These are phyloP conservation scores for Colletotrichum filicis DNA, from an alignment of 2,329 filamentous ascomycete genomes.

Conservation along the genomic window DNA sequence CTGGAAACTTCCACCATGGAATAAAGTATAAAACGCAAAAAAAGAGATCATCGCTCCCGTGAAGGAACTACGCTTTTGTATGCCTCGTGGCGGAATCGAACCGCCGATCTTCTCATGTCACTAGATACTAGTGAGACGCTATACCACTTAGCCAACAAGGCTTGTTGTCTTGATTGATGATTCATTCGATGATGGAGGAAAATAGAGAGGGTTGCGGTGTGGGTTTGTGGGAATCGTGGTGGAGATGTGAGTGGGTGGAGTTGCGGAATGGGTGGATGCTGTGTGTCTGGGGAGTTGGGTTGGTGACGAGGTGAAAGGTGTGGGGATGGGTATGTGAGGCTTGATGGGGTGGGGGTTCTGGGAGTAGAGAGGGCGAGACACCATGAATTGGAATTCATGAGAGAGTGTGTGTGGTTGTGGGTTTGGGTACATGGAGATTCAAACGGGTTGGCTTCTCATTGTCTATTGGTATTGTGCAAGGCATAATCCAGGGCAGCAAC, in stretches of 20 bases:
- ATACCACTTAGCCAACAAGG: constrained; percentile 1
- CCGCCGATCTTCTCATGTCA: constrained; percentile 16
- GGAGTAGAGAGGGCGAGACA: too few species aligned
- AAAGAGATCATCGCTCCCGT: not conserved
- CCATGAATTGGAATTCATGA: too few species aligned
- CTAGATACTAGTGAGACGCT: constrained; percentile 5
- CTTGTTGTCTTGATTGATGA: not conserved
- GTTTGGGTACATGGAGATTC: too few species aligned
- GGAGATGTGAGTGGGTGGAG: not conserved
- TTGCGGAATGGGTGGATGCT: not conserved
- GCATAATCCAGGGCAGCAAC: too few species aligned
- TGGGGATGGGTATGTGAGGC: too few species aligned
- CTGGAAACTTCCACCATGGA: too few species aligned
- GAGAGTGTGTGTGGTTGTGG: too few species aligned
- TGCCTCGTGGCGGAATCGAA: constrained; percentile 10
- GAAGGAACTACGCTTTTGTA: not conserved
- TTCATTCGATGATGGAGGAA: rapidly evolving
- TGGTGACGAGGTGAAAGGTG: not conserved
- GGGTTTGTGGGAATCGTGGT: not conserved
- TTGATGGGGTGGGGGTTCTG: too few species aligned
- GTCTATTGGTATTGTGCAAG: too few species aligned
- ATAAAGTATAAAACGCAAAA: not conserved
- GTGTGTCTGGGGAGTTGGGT: not conserved
- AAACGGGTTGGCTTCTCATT: too few species aligned
- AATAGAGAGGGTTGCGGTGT: not conserved